Evolutionary conservation across 1,139 yeast species (phyloP).

Genomic region (Nakaseomyces uthaithaninus): DNA sequence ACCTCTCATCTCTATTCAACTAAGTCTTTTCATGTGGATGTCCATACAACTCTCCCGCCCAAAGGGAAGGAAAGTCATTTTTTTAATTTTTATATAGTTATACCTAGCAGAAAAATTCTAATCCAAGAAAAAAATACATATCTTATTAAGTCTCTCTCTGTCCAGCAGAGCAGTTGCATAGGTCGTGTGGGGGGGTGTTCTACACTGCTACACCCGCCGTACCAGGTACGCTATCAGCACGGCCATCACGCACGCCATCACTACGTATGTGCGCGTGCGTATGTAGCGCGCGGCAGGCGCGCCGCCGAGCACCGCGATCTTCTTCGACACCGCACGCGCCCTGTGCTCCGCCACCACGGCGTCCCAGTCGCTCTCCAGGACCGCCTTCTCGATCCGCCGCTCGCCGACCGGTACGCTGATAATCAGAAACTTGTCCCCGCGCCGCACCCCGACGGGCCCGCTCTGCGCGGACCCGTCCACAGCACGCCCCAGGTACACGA

Average conservation of each 20-base stretch:
- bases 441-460: background rate
- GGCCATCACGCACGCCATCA: background rate
- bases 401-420: constrained; percentile 55
- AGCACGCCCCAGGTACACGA: constrained; percentile 31
- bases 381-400: background rate
- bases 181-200: too few species aligned
- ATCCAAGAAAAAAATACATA: background rate
- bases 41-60: too few species aligned
- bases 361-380: background rate
- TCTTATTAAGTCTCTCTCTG: too few species aligned
- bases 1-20: too few species aligned
- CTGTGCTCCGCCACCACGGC: constrained; percentile 44
- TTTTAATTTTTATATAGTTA: too few species aligned
- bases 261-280: background rate
- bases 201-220: background rate
- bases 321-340: constrained; percentile 55
- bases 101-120: too few species aligned
- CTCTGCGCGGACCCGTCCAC: constrained; percentile 31
- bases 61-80: too few species aligned
- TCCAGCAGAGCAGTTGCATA: too few species aligned
- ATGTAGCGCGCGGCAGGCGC: background rate
- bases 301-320: constrained; percentile 37
- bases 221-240: background rate
- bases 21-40: too few species aligned
- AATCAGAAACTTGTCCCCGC: constrained; percentile 57